Evolutionary conservation across 2,329 filamentous ascomycete genomes (phyloP), one percentile per base, ranked within the genome.

Genomic region (Colletotrichum falcatum): DNA sequence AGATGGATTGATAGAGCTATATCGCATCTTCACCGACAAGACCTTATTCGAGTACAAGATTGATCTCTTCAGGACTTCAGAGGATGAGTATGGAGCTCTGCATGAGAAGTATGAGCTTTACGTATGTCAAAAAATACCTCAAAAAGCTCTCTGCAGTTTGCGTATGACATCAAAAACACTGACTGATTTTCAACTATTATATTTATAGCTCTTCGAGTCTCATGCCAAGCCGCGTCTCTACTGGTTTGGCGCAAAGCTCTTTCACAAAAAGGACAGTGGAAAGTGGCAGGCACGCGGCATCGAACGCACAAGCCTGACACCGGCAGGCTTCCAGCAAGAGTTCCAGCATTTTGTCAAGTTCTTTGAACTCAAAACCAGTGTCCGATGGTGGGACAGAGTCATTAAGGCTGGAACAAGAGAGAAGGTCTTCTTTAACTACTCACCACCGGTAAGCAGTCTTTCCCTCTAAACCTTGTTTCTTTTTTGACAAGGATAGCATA

Each of bases 151-250:
- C 33, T 42, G 51, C 11, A 18, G 26, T 49, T 26, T 28, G n/a
- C 8, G 5, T 16, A n/a, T 6, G 20, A 3, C 14, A 14, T 58
- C 42, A 20, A 23, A 30, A 61, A 16, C 23, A 20, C n/a, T 18
- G 5, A 28, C 37, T 37, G 39, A 46, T 56, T 49, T 3, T 49
- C 16, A 33, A 18, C 4, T 20, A 11, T 30, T 16, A 7, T 39
- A 18, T 65, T n/a, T 8, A 5, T 72, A 94, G 91, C 83, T 95
- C 61, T 93, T 89, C 81, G 89, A 94, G 78, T 91, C 90, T 6
- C 84, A 88, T 70, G 81, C 85, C 14, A 79, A 81, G 18, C 91
- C 91, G 0, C 83, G 82, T 69, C 85, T 87, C 0, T 94, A 93
- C 80, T 87, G 85, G 73, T 87, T 89, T 55, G 87, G 87, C 9